These are phyloP conservation scores for Phytopythium helicoides DNA, from an alignment of 352 stramenopile genomes.

Conservation along the genomic window DNA sequence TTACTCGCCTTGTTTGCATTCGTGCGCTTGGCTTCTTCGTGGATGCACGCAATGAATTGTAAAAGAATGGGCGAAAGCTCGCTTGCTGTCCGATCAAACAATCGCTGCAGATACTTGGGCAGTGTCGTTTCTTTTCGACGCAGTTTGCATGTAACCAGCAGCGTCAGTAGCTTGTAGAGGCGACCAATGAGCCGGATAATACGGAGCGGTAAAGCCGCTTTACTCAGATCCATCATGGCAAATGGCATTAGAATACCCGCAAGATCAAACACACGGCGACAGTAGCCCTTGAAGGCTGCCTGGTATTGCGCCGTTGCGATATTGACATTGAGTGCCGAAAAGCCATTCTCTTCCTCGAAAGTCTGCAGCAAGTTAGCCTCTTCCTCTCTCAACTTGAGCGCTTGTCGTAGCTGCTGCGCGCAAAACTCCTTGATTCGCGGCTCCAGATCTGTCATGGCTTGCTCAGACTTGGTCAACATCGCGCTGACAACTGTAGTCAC, in stretches of 20 bases:
- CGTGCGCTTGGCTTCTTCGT: conserved; percentile 34
- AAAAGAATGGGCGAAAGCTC: conserved; percentile 44
- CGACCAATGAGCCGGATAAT: conserved; percentile 41
- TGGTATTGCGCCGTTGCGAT: conserved; percentile 11
- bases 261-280: conserved; percentile 28
- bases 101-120: conserved; percentile 32
- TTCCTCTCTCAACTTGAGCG: conserved; percentile 37
- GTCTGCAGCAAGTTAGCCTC: conserved; percentile 31
- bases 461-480: conserved; percentile 30
- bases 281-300: conserved; percentile 29
- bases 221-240: conserved; percentile 46
- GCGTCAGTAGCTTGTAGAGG: conserved; percentile 51
- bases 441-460: conserved; percentile 26
- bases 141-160: conserved; percentile 39
- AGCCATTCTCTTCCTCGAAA: conserved; percentile 34
- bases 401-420: conserved; percentile 28
- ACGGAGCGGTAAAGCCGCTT: conserved; percentile 24
- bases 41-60: conserved; percentile 49
- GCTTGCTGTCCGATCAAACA: conserved; percentile 46
- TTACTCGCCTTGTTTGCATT: conserved; percentile 6
- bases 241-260: conserved; percentile 38
- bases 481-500: conserved; percentile 29
- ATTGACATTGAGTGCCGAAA: conserved; percentile 22
- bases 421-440: conserved; percentile 30
- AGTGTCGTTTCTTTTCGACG: conserved; percentile 36